Conservation (phyloP, 441 rosid species). For the Jatropha multifida region DNA sequence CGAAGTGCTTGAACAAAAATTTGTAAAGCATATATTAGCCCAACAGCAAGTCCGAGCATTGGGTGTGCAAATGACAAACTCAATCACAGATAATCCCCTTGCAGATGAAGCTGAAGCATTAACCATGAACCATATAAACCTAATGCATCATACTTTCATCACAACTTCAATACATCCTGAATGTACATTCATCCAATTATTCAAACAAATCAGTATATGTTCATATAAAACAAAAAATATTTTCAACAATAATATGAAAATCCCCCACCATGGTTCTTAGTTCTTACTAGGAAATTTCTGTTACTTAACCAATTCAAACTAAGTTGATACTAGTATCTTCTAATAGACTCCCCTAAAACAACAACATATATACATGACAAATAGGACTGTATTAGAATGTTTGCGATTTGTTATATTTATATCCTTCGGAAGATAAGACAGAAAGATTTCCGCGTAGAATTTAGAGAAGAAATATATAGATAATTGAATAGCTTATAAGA, state of each 20-base stretch:
- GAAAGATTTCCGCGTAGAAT: no score
- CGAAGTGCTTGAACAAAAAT: background rate
- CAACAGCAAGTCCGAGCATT: background rate
- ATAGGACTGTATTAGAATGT: no score
- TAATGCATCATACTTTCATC: background rate
- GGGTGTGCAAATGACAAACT: background rate
- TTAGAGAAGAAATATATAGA: no score
- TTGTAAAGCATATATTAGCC: background rate
- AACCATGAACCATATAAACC: background rate
- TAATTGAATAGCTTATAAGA: no score
- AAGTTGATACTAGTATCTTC: background rate
- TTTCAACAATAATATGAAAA: background rate
- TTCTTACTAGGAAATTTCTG: background rate
- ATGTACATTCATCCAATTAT: background rate
- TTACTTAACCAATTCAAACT: background rate
- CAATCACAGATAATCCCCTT: background rate
- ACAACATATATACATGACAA: no score
- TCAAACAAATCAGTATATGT: background rate
- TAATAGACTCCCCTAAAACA: no score
- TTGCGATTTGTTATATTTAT: background rate
- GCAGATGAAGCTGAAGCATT: background rate
- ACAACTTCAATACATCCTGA: background rate
- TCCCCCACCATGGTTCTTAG: background rate
- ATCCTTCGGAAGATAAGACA: background rate
- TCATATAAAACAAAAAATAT: background rate